Evolutionary conservation across 331 rosid genomes (phyloP).

Genomic region (Quercus phellos): DNA sequence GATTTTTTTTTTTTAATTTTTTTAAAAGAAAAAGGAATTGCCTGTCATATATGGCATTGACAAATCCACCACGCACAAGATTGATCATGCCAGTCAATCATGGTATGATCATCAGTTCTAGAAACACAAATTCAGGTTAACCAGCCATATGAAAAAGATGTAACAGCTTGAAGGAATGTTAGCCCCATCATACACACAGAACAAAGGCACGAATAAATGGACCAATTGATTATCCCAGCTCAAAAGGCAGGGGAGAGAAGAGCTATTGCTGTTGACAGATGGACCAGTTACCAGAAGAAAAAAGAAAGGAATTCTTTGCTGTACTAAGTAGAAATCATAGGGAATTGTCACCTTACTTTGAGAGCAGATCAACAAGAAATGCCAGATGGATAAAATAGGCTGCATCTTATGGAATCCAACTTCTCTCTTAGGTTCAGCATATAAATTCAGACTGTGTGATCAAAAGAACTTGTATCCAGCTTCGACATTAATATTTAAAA

Average conservation of each 20-base stretch:
- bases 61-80: not conserved
- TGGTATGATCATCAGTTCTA: not conserved
- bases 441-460: not conserved
- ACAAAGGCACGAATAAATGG: not conserved
- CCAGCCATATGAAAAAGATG: not conserved
- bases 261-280: not conserved
- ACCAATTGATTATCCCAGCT: not conserved
- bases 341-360: not conserved
- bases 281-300: not conserved
- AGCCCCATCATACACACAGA: not conserved
- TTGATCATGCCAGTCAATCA: not conserved
- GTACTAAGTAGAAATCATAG: not conserved
- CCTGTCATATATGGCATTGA: not conserved
- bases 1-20: too few relatives aligned
- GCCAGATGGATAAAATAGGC: not conserved
- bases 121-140: not conserved
- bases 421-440: not conserved
- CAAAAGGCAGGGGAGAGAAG: not conserved
- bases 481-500: not conserved
- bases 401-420: not conserved
- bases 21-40: not conserved
- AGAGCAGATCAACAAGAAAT: not conserved
- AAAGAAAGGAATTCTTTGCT: not conserved
- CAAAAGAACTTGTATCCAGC: not conserved
- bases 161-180: not conserved